Conservation (phyloP, 2,329 filamentous ascomycete species). For the Trichoderma endophyticum region DNA sequence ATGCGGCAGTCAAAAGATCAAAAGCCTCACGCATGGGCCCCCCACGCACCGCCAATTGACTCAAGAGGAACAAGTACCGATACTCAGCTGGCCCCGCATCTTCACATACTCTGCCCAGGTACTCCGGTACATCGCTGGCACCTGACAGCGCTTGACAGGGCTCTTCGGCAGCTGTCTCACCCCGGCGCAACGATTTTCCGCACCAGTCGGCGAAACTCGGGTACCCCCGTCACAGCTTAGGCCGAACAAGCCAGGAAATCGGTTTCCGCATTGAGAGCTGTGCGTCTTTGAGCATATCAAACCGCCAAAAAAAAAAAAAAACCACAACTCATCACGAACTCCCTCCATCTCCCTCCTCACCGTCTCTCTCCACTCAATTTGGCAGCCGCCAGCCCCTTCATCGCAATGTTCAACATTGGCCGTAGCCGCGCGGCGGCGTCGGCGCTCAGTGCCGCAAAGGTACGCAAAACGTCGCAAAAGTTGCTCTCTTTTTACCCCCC, state of each 20-base stretch:
- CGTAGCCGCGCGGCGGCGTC: conserved; percentile 77
- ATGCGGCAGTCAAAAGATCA: background rate
- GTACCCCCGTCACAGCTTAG: conserved; percentile 12
- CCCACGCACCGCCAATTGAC: background rate
- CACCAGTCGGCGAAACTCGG: conserved; percentile 25
- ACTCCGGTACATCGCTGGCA: background rate
- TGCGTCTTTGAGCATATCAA: conserved; percentile 19
- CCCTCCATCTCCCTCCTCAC: conserved; percentile 16
- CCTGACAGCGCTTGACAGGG: background rate
- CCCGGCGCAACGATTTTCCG: conserved; percentile 11
- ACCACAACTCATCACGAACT: conserved; percentile 1
- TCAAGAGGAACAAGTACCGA: background rate
- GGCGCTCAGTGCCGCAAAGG: conserved; percentile 74
- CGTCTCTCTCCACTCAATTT: conserved; percentile 21
- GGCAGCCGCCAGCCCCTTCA: conserved; percentile 21
- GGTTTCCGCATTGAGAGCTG: conserved; percentile 24
- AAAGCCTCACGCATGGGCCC: background rate
- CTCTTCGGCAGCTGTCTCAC: background rate
- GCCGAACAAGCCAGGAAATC: conserved; percentile 17
- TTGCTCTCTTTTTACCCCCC: conserved; percentile 19
- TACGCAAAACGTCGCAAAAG: conserved; percentile 41
- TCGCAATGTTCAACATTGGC: conserved; percentile 82
- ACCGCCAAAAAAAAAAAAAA: conserved; percentile 13
- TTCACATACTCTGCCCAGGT: background rate
- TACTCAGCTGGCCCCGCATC: background rate